A percentile compares a stretch with the other conserved stretches of the same genome.
Evolutionary conservation across 2,329 filamentous ascomycete genomes (phyloP).

Genomic region (Sporothrix euskadiensis): DNA sequence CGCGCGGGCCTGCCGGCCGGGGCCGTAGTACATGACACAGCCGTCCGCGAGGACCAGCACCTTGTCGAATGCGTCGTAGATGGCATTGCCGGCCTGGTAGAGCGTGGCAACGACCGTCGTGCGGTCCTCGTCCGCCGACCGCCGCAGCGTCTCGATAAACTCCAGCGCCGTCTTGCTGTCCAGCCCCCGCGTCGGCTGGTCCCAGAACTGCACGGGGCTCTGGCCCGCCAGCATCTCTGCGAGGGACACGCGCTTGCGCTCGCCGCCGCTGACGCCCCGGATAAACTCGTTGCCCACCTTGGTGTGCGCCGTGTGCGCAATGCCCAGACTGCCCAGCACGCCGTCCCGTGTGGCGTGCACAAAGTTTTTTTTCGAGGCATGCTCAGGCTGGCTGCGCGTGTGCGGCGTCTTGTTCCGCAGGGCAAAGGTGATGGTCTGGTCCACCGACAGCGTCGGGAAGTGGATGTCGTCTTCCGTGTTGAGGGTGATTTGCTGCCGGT

Average conservation of each 20-base stretch:
- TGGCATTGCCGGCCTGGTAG: conserved; percentile 68
- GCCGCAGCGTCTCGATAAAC: conserved; percentile 63
- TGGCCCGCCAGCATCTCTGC: conserved; percentile 60
- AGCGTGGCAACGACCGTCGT: conserved; percentile 69
- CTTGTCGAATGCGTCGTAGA: conserved; percentile 44
- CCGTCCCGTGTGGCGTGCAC: conserved; percentile 67
- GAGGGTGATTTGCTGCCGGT: conserved; percentile 48
- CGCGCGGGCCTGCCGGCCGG: conserved; percentile 57
- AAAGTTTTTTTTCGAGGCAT: conserved; percentile 44
- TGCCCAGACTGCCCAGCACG: conserved; percentile 72
- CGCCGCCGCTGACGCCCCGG: conserved; percentile 72
- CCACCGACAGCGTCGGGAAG: conserved; percentile 68
- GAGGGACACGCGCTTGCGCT: conserved; percentile 67
- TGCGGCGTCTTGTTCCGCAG: conserved; percentile 50
- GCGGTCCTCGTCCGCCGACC: conserved; percentile 59
- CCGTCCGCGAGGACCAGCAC: conserved; percentile 32
- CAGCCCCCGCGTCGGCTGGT: conserved; percentile 71
- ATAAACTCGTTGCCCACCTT: conserved; percentile 73
- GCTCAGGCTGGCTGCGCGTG: conserved; percentile 53
- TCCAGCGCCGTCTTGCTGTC: conserved; percentile 67
- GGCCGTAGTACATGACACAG: conserved; percentile 56
- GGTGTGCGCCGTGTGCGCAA: conserved; percentile 71
- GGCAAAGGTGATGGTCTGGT: conserved; percentile 67
- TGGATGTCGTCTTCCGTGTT: conserved; percentile 67
- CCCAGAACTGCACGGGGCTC: conserved; percentile 62